A percentile compares a stretch with the other conserved stretches of the same genome.
phyloP scores from a whole-genome alignment of 2,329 filamentous ascomycete genomes.

The Ilyonectria sp. region DNA sequence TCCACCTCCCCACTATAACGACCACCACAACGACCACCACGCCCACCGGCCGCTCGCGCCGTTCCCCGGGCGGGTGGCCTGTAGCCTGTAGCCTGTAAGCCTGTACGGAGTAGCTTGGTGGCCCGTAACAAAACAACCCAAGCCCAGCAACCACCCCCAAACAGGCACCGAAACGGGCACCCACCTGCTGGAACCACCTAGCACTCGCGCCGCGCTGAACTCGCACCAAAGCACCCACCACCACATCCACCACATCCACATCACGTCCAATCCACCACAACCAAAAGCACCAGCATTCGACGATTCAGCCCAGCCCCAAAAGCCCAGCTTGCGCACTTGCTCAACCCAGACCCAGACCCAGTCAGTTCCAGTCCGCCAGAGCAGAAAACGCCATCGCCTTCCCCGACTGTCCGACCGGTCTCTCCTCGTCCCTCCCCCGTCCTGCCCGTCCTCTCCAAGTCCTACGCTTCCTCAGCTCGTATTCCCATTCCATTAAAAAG shows the following conservation, averaged over 20 bases:
- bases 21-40: conserved; percentile 19
- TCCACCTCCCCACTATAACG: conserved; percentile 23
- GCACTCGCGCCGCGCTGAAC: conserved; percentile 10
- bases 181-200: conserved; percentile 17
- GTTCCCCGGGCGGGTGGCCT: conserved; percentile 21
- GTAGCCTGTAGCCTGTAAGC: background rate
- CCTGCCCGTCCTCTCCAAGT: conserved; percentile 29
- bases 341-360: background rate
- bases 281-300: conserved; percentile 4
- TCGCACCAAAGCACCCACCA: conserved; percentile 1
- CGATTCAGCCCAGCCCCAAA: conserved; percentile 15
- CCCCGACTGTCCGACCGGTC: conserved; percentile 12
- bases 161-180: conserved; percentile 11
- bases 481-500: conserved; percentile 47
- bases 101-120: background rate
- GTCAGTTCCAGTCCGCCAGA: background rate
- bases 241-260: conserved; percentile 3
- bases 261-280: conserved; percentile 4
- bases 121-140: background rate
- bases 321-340: conserved; percentile 16
- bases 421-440: conserved; percentile 10
- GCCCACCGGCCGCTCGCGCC: conserved; percentile 13
- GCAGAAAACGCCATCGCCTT: conserved; percentile 13
- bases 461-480: conserved; percentile 45
- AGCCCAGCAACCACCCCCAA: background rate